Percentiles rank a stretch among this genome's conserved stretches.
Conservation (phyloP, 2,329 filamentous ascomycete species). For the Lasiodiplodia gonubiensis region DNA sequence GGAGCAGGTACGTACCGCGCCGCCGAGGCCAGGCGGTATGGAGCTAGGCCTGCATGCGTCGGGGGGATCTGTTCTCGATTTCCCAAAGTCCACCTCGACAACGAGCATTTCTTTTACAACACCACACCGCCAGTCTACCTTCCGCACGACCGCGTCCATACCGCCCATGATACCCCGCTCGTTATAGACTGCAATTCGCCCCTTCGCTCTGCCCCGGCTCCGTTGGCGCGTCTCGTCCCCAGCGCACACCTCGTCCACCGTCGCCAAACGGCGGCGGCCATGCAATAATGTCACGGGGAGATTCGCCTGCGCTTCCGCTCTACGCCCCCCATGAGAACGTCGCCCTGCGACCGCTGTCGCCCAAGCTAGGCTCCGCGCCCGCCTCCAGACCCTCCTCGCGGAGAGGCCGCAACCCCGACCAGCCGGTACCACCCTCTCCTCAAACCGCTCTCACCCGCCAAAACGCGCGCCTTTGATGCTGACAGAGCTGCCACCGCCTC, state of each 20-base stretch:
- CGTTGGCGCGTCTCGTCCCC: conserved; percentile 1
- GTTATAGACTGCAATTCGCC: conserved; percentile 24
- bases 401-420: conserved; percentile 35
- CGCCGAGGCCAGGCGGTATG: conserved; percentile 18
- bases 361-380: conserved; percentile 29
- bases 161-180: conserved; percentile 19
- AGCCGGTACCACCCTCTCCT: conserved; percentile 31
- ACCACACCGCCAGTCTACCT: conserved; percentile 10
- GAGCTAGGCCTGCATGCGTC: conserved; percentile 25
- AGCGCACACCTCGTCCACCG: conserved; percentile 10
- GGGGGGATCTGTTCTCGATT: conserved; percentile 25
- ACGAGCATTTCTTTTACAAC: conserved; percentile 16
- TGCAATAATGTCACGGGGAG: conserved; percentile 68
- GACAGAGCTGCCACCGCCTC: conserved; percentile 25
- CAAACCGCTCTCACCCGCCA: conserved; percentile 35
- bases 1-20: conserved; percentile 16
- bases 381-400: conserved; percentile 37
- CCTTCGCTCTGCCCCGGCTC: conserved; percentile 9
- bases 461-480: conserved; percentile 9
- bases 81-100: conserved; percentile 68
- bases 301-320: conserved; percentile 63
- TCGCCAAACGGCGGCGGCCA: conserved; percentile 36
- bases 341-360: conserved; percentile 38
- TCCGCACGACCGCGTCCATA: neutral
- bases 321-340: conserved; percentile 54